These are phyloP conservation scores for Mortierella sp. DNA, from an alignment of 371 early-diverging fungal genomes.

Conservation along the genomic window DNA sequence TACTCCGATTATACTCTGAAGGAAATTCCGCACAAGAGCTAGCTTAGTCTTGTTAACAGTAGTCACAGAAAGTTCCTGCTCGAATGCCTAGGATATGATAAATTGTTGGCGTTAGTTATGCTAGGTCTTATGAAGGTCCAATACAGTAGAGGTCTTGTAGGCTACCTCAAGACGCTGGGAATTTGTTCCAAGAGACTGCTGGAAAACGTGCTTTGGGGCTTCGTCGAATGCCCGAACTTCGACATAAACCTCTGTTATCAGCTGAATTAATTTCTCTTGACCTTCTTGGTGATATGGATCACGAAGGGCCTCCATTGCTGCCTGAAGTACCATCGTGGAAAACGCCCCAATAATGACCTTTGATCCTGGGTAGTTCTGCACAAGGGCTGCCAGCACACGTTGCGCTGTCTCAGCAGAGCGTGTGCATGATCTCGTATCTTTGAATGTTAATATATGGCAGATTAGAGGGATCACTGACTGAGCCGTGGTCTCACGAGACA, in stretches of 20 bases:
- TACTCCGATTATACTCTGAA: conserved; percentile 62
- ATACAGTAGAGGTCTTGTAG: neutral
- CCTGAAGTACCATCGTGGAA: conserved; percentile 51
- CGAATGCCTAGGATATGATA: conserved; percentile 33
- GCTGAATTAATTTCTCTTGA: conserved; percentile 59
- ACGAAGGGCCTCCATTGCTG: conserved; percentile 61
- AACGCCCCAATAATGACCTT: conserved; percentile 33
- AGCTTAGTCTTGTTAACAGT: conserved; percentile 45
- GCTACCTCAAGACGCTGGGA: conserved; percentile 40
- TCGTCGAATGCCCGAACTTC: conserved; percentile 52
- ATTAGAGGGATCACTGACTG: conserved; percentile 32
- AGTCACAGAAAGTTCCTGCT: conserved; percentile 24
- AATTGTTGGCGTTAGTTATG: neutral
- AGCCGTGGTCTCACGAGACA: conserved; percentile 41
- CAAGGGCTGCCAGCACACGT: conserved; percentile 40
- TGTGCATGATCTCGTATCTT: conserved; percentile 57
- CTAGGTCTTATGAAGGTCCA: neutral
- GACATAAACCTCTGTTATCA: conserved; percentile 63
- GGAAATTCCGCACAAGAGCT: conserved; percentile 57
- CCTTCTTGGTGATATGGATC: conserved; percentile 66
- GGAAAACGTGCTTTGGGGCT: conserved; percentile 55
- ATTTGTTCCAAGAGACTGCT: conserved; percentile 55
- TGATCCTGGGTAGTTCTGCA: conserved; percentile 38
- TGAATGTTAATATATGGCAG: conserved; percentile 54
- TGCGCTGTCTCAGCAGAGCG: conserved; percentile 44